Evolutionary conservation across 2,329 filamentous ascomycete genomes (phyloP).

Genomic region (Claviceps pazoutovae): DNA sequence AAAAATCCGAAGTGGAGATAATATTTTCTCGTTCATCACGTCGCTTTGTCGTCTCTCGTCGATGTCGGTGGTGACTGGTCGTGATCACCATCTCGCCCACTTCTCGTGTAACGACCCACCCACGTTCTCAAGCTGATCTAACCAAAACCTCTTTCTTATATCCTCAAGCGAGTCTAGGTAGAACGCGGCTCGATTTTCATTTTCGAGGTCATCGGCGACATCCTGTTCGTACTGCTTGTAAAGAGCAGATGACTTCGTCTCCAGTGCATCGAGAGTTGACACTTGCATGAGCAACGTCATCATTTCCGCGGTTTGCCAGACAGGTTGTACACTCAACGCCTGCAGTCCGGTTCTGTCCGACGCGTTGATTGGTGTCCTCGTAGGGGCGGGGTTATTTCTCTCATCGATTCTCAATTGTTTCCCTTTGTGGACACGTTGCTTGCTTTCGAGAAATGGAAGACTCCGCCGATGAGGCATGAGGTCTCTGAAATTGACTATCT

Average conservation of each 20-base stretch:
- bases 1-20: too few relatives aligned
- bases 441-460: slow-evolving; percentile 13
- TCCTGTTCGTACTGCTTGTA: slow-evolving; percentile 22
- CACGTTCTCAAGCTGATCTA: slow-evolving; percentile 9
- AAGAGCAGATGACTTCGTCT: slow-evolving; percentile 12
- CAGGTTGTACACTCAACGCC: not conserved
- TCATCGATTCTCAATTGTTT: not conserved
- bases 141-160: slow-evolving; percentile 18
- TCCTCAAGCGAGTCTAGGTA: slow-evolving; percentile 17
- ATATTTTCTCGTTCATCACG: too few relatives aligned
- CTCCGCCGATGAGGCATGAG: slow-evolving; percentile 18
- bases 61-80: not conserved
- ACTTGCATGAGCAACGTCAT: slow-evolving; percentile 15
- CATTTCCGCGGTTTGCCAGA: not conserved
- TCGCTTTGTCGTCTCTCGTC: not conserved
- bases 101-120: not conserved
- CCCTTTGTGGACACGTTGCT: not conserved
- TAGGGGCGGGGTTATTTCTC: too few relatives aligned
- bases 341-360: not conserved
- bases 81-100: not conserved
- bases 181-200: slow-evolving; percentile 14
- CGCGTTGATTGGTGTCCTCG: not conserved
- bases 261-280: slow-evolving; percentile 12
- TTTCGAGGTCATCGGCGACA: slow-evolving; percentile 11
- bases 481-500: slow-evolving; percentile 11